Conservation (phyloP, 2,329 filamentous ascomycete species). For the Cordyceps fumosorosea region DNA sequence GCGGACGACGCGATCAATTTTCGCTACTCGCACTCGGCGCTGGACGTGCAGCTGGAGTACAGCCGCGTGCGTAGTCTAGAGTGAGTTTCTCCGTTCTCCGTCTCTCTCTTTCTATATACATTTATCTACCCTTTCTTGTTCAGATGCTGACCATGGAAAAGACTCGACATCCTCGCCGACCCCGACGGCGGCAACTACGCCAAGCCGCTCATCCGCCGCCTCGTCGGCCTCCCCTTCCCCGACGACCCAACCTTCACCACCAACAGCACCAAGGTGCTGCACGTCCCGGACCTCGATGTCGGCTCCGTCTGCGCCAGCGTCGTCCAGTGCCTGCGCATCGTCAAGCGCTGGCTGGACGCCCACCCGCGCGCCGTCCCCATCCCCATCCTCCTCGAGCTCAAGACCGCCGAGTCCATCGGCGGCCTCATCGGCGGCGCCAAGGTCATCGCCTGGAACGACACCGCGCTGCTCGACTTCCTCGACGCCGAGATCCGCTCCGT, state of each 20-base stretch:
- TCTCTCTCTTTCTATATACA: too few relatives aligned
- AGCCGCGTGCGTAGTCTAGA: constrained; percentile 41
- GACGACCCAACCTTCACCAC: constrained; percentile 32
- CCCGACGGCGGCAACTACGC: constrained; percentile 41
- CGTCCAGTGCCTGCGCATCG: constrained; percentile 33
- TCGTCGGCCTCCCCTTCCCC: constrained; percentile 31
- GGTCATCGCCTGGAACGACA: constrained; percentile 37
- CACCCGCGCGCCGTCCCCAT: constrained; percentile 39
- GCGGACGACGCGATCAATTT: constrained; percentile 32
- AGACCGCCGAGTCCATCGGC: constrained; percentile 25
- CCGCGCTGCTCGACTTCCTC: constrained; percentile 33
- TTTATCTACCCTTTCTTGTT: too few relatives aligned
- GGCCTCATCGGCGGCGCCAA: constrained; percentile 26
- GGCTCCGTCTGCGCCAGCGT: constrained; percentile 40
- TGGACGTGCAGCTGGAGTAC: constrained; percentile 37
- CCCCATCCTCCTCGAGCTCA: constrained; percentile 43
- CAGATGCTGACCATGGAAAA: neutral
- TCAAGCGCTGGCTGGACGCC: constrained; percentile 38
- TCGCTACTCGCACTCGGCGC: constrained; percentile 40
- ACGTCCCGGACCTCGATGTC: constrained; percentile 43
- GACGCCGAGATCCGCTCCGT: constrained; percentile 41
- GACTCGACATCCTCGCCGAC: constrained; percentile 41
- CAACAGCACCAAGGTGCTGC: constrained; percentile 42
- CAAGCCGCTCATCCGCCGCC: constrained; percentile 34
- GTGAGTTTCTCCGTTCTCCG: constrained; percentile 10